Evolutionary conservation across 192 early-diverging fungal species (phyloP).

Genomic region (Lunasporangiospora selenospora): DNA sequence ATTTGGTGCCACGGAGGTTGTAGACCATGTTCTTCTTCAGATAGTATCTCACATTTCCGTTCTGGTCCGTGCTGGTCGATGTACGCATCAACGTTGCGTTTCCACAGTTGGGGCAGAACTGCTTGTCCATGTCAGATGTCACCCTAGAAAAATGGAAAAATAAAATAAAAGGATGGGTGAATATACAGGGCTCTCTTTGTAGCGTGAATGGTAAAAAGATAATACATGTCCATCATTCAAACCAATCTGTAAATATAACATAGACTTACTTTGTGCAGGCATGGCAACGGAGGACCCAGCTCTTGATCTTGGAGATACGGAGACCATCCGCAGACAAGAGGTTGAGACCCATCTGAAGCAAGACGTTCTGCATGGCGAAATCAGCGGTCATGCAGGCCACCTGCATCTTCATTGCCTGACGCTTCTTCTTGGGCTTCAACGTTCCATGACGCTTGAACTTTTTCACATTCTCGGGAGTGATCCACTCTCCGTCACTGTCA

Average conservation of each 20-base stretch:
- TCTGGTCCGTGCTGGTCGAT: conserved; percentile 77
- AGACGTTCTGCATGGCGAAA: conserved; percentile 97
- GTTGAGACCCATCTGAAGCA: conserved; percentile 90
- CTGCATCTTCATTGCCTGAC: conserved; percentile 50
- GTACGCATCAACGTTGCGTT: conserved; percentile 86
- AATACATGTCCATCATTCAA: no score
- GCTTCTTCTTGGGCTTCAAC: conserved; percentile 46
- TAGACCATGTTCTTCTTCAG: conserved; percentile 93
- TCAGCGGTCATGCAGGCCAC: conserved; percentile 92
- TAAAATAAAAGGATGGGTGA: background rate
- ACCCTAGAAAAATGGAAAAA: conserved; percentile 51
- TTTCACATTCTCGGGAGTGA: conserved; percentile 89
- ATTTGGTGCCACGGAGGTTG: conserved; percentile 89
- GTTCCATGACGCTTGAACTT: conserved; percentile 69
- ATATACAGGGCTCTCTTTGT: no score
- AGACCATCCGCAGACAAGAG: conserved; percentile 87
- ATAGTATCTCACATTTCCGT: conserved; percentile 83
- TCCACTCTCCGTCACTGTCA: conserved; percentile 86
- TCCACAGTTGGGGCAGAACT: conserved; percentile 95
- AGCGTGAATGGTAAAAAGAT: no score
- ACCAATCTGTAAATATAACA: background rate
- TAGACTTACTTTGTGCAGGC: conserved; percentile 82
- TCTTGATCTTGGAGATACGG: conserved; percentile 77
- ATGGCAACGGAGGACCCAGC: conserved; percentile 93
- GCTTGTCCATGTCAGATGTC: conserved; percentile 84